phyloP scores from a whole-genome alignment of 192 early-diverging fungal genomes.

The Jimgerdemannia lactiflua region DNA sequence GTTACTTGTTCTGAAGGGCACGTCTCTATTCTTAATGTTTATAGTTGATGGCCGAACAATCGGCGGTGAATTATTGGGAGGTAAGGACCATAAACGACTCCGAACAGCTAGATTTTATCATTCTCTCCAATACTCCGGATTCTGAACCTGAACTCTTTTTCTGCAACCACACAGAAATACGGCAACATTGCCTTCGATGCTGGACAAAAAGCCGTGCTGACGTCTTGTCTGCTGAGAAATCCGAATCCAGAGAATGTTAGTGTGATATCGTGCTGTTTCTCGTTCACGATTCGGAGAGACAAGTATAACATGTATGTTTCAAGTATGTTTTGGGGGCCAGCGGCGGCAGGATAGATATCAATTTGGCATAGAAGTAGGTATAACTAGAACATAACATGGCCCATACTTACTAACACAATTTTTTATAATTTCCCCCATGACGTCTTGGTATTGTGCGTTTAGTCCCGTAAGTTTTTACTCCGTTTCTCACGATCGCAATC shows the following conservation, averaged over 20 bases:
- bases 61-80: constrained; percentile 98
- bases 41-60: constrained; percentile 87
- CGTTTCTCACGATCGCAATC: neutral
- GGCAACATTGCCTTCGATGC: constrained; percentile 97
- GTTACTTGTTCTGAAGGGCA: neutral
- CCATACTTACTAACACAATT: neutral
- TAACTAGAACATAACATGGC: too few species aligned
- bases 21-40: constrained; percentile 15
- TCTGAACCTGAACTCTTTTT: neutral
- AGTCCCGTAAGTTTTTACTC: neutral
- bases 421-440: neutral
- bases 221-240: constrained; percentile 81
- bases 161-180: constrained; percentile 62
- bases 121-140: neutral
- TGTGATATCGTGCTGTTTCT: constrained; percentile 83
- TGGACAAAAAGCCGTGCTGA: constrained; percentile 94
- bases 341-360: too few species aligned
- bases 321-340: too few species aligned
- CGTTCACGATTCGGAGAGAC: constrained; percentile 94
- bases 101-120: neutral
- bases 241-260: constrained; percentile 46
- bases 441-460: neutral
- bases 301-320: constrained; percentile 75
- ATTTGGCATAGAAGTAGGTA: too few species aligned
- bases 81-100: constrained; percentile 19